Percentiles rank a stretch among this genome's conserved stretches.
These are phyloP conservation scores for Conoideocrella luteorostrata DNA, from an alignment of 2,329 filamentous ascomycete genomes.

Conservation along the genomic window DNA sequence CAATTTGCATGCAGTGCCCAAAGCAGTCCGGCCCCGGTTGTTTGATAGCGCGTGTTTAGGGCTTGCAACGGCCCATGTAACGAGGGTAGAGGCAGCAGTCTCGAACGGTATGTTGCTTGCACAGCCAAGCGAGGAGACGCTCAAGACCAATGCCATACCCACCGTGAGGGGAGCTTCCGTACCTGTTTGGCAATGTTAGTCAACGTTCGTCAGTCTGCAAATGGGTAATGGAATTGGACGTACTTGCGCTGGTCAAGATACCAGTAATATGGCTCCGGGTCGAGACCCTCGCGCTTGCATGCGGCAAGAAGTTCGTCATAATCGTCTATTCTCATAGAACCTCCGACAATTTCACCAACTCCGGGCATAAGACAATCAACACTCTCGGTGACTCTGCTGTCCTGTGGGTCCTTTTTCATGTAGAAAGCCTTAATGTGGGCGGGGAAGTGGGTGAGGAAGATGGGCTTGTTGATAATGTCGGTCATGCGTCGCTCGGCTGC, in stretches of 20 bases:
- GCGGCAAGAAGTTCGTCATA: slow-evolving; percentile 84
- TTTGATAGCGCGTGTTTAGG: slow-evolving; percentile 35
- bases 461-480: slow-evolving; percentile 89
- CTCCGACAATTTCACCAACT: slow-evolving; percentile 94
- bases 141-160: slow-evolving; percentile 75
- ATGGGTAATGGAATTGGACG: slow-evolving; percentile 3
- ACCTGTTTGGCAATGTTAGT: slow-evolving; percentile 26
- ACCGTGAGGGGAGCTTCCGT: slow-evolving; percentile 86
- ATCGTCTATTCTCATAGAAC: slow-evolving; percentile 91
- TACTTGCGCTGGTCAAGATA: slow-evolving; percentile 92
- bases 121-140: slow-evolving; percentile 53
- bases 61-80: slow-evolving; percentile 75
- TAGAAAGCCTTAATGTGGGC: slow-evolving; percentile 98
- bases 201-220: background rate
- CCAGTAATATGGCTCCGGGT: slow-evolving; percentile 88
- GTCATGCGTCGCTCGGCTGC: slow-evolving; percentile 96
- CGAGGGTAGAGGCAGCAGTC: slow-evolving; percentile 69
- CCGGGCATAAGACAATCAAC: slow-evolving; percentile 85
- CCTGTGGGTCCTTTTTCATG: slow-evolving; percentile 83
- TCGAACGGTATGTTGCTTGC: slow-evolving; percentile 56
- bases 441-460: slow-evolving; percentile 96
- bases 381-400: slow-evolving; percentile 81
- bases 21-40: too few relatives aligned
- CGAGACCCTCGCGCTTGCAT: slow-evolving; percentile 81
- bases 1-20: too few relatives aligned